Evolutionary conservation across 257 asterid genomes (phyloP), one percentile per base, ranked within the genome.

Genomic region (Haberlea rhodopensis): DNA sequence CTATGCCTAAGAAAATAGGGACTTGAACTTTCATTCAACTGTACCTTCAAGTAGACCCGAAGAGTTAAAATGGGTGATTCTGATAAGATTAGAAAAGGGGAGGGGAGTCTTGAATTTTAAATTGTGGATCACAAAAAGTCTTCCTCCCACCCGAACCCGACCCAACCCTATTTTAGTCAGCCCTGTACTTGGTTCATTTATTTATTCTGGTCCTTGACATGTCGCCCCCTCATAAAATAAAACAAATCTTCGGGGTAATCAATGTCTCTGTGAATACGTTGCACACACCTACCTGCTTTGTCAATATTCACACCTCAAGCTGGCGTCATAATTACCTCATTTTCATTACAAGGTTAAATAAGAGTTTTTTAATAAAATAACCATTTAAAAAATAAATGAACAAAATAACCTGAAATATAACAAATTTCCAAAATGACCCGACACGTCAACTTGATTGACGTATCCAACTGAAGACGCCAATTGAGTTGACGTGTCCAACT

Each of bases 301-400:
- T 81, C 81, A 71, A 22, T 70, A 80, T 83, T 58, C 77, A 58
- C 69, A 70, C 81, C 75, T 75, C 75, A 74, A 22, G 8, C 54
- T 64, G 57, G 2, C 66, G 27, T 79, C 85, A 78, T 28, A 20
- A 0, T 23, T 59, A 26, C 85, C 64, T 78, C 81, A 73, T 57
- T 59, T 51, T 16, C 28, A 34, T 8, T 18, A 32, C 9, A 29
- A 29, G 1, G 9, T 7, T 29, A 29, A 29, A 29, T 29, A n/a
- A n/a, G n/a, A n/a, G n/a, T n/a, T n/a, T n/a, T n/a, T n/a, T n/a
- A n/a, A n/a, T n/a, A n/a, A n/a, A n/a, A n/a, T n/a, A n/a, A n/a
- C n/a, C n/a, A n/a, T n/a, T n/a, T n/a, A n/a, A n/a, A n/a, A n/a
- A n/a, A n/a, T 29, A 29, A 29, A 29, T 29, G 16, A 34, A 34